Evolutionary conservation across 805 yeast genomes (phyloP), one percentile per base, ranked within the genome.

Genomic region (Zygotorulaspora florentina): DNA sequence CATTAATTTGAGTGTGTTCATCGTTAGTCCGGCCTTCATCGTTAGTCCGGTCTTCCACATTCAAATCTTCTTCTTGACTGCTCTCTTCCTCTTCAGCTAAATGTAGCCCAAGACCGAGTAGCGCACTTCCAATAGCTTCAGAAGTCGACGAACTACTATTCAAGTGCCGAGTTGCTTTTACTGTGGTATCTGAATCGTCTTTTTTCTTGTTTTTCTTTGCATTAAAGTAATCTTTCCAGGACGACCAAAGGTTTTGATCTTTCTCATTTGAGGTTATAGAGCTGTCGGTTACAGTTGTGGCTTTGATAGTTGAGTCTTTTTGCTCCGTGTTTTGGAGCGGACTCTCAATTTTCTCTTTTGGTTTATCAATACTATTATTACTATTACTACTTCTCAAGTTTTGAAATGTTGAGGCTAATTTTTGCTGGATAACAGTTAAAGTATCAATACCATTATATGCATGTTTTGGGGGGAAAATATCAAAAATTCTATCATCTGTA

Each of bases 401-500:
- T 40, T 67, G 65, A 20, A 57, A 57, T 31, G 69, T 66, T 5
- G 64, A 56, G 23, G 61, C 52, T 6, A 64, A 45, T 43, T 53
- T 54, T 46, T 63, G 64, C 45, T 65, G 66, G 17, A 65, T 52
- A 12, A 51, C 49, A 2, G 58, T 52, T 25, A 62, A 46, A 10
- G 63, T 52, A 45, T 64, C 66, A 10, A 51, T 46, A 9, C 60
- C 61, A 44, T 54, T 56, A 48, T 58, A 63, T 2, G 66, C 47
- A 50, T 71, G 75, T 35, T 60, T 69, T 16, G 82, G 81, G 48
- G 73, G 76, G 43, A 78, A 79, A 31, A 77, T 69, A 60, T 79
- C 83, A 62, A 84, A 85, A 30, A 85, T 63, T 55, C 85, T 85
- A 57, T 81, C 84, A 57, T 84, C 90, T 0, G 90, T 83, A 40